A percentile compares a stretch with the other conserved stretches of the same genome.
phyloP scores from a whole-genome alignment of 2,329 filamentous ascomycete genomes.

The Verticillium dahliae region DNA sequence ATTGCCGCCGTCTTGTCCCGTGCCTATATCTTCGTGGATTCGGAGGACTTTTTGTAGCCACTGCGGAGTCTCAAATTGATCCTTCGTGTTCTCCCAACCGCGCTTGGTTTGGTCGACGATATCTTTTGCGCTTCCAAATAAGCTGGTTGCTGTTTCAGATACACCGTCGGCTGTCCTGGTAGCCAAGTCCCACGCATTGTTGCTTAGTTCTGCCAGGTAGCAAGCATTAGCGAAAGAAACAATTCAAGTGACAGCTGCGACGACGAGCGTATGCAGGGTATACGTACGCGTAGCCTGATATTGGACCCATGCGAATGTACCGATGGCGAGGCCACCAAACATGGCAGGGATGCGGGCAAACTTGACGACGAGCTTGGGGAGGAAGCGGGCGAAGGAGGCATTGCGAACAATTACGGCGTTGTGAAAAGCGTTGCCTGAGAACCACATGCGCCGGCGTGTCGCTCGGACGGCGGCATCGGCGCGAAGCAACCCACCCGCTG shows the following conservation, averaged over 20 bases:
- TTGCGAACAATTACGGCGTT: constrained; percentile 63
- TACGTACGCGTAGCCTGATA: constrained; percentile 84
- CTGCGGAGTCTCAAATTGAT: constrained; percentile 60
- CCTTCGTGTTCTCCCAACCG: constrained; percentile 80
- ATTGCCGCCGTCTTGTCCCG: constrained; percentile 38
- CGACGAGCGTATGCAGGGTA: background rate
- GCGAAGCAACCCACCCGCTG: constrained; percentile 62
- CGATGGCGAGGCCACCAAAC: constrained; percentile 83
- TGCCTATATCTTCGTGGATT: constrained; percentile 53
- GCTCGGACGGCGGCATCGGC: constrained; percentile 57
- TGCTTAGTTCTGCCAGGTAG: constrained; percentile 57
- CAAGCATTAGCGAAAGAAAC: background rate
- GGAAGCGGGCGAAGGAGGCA: constrained; percentile 56
- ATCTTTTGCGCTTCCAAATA: constrained; percentile 67
- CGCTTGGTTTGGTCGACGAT: constrained; percentile 72
- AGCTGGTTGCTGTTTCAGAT: constrained; percentile 56
- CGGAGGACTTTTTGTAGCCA: constrained; percentile 74
- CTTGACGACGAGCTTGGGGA: constrained; percentile 89
- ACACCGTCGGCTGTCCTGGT: constrained; percentile 67
- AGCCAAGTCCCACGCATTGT: constrained; percentile 70
- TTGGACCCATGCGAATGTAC: constrained; percentile 84
- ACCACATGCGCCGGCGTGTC: constrained; percentile 62
- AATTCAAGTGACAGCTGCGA: background rate
- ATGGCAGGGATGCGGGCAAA: constrained; percentile 82
- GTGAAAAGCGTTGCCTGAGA: constrained; percentile 77